Percentiles rank a stretch among this genome's conserved stretches.
These are phyloP conservation scores for Mortierella sp. DNA, from an alignment of 371 early-diverging fungal species.

Conservation along the genomic window DNA sequence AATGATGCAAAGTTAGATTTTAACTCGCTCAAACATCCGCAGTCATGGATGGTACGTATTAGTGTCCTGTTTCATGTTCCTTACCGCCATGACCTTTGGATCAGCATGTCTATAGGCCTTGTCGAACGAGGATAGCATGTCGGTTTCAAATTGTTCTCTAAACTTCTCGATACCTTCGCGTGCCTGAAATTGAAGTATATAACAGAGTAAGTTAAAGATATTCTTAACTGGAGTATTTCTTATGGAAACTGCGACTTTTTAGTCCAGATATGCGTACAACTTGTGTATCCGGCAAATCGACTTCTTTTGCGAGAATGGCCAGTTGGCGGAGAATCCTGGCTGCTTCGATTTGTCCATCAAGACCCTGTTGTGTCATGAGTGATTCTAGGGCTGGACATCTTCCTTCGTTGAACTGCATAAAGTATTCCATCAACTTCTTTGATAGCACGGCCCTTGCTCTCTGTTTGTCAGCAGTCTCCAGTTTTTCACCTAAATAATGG, in stretches of 20 bases:
- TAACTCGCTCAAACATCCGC: background rate
- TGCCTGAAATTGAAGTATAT: constrained; percentile 61
- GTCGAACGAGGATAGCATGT: constrained; percentile 89
- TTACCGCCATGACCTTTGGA: constrained; percentile 75
- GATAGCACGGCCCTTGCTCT: constrained; percentile 89
- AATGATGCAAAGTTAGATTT: background rate
- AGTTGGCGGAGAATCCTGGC: constrained; percentile 90
- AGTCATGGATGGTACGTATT: no score
- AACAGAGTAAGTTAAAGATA: background rate
- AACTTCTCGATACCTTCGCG: constrained; percentile 88
- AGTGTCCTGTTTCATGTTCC: background rate
- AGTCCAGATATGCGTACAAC: constrained; percentile 60
- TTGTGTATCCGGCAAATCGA: constrained; percentile 84
- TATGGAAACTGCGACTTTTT: background rate
- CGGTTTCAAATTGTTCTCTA: constrained; percentile 92
- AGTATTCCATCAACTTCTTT: constrained; percentile 91
- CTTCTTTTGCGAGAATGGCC: constrained; percentile 89
- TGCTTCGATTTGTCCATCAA: constrained; percentile 91
- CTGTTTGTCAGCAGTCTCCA: constrained; percentile 95
- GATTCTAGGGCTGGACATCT: constrained; percentile 79
- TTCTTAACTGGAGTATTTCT: background rate
- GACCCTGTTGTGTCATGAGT: constrained; percentile 75
- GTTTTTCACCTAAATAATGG: constrained; percentile 79
- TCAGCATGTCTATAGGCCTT: constrained; percentile 82
- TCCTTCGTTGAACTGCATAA: constrained; percentile 89